Evolutionary conservation across 768 basidiomycete genomes (phyloP).

Genomic region (Russula brevipes): DNA sequence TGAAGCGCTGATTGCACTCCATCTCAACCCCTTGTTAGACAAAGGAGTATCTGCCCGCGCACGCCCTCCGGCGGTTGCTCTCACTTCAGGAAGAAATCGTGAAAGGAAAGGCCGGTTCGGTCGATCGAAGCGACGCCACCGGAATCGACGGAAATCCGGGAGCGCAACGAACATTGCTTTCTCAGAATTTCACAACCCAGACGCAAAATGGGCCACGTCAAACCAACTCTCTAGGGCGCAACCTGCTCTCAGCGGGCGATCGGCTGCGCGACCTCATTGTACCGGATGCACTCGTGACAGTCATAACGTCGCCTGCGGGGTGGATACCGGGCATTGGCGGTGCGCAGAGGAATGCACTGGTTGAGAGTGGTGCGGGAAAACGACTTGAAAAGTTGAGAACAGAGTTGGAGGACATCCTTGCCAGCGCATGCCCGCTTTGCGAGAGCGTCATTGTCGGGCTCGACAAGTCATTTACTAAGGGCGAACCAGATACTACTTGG

Average conservation of each 20-base stretch:
- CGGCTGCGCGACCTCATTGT: conserved; percentile 86
- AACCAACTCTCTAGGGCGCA: conserved; percentile 66
- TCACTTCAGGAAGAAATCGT: conserved; percentile 81
- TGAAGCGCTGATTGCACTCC: background rate
- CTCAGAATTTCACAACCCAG: conserved; percentile 60
- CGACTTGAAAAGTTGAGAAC: conserved; percentile 67
- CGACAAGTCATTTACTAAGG: conserved; percentile 82
- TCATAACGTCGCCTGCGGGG: conserved; percentile 64
- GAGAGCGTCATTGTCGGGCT: conserved; percentile 82
- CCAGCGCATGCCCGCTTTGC: conserved; percentile 88
- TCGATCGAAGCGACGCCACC: conserved; percentile 31
- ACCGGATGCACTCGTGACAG: conserved; percentile 84
- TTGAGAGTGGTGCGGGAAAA: conserved; percentile 50
- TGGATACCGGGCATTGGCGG: conserved; percentile 69
- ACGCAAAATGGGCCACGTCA: conserved; percentile 60
- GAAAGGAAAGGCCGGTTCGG: conserved; percentile 39
- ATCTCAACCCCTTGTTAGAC: conserved; percentile 48
- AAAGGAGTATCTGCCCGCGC: conserved; percentile 84
- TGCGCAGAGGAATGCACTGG: conserved; percentile 40
- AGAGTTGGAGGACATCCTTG: conserved; percentile 86
- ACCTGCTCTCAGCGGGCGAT: conserved; percentile 85
- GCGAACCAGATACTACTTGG: conserved; percentile 77
- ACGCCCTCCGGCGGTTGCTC: conserved; percentile 78
- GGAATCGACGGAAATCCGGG: conserved; percentile 24
- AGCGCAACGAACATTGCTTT: conserved; percentile 63